These are phyloP conservation scores for Penicillium salamii DNA, from an alignment of 495 filamentous ascomycete species.

Conservation along the genomic window DNA sequence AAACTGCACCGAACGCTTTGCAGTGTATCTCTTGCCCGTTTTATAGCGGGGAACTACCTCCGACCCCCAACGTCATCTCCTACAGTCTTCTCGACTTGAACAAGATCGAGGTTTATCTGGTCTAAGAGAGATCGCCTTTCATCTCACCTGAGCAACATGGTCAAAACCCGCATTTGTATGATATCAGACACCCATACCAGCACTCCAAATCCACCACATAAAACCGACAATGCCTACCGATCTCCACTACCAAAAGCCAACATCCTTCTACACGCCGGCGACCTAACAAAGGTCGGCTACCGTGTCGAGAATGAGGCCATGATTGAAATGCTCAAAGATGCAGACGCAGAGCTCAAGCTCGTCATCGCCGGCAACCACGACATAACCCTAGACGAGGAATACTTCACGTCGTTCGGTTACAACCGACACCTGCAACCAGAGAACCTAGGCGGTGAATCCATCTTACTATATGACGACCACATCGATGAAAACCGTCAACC, in stretches of 20 bases:
- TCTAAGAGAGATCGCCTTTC: not conserved
- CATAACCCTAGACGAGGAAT: slow-evolving; percentile 61
- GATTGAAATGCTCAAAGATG: slow-evolving; percentile 51
- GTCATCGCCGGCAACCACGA: slow-evolving; percentile 85
- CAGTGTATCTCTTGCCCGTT: too few relatives aligned
- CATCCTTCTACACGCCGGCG: slow-evolving; percentile 71
- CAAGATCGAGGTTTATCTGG: too few relatives aligned
- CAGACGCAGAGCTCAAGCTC: slow-evolving; percentile 68
- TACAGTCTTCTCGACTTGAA: too few relatives aligned
- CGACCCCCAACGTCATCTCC: too few relatives aligned
- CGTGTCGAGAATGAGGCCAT: slow-evolving; percentile 50
- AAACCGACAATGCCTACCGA: slow-evolving; percentile 37
- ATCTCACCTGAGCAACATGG: slow-evolving; percentile 9
- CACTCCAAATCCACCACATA: slow-evolving; percentile 25
- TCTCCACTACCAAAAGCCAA: slow-evolving; percentile 53
- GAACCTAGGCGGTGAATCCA: slow-evolving; percentile 9
- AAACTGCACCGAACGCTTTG: too few relatives aligned
- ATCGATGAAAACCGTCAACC: slow-evolving; percentile 2
- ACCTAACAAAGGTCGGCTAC: slow-evolving; percentile 64
- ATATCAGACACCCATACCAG: slow-evolving; percentile 62
- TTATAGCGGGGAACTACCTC: too few relatives aligned
- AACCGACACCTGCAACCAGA: slow-evolving; percentile 29
- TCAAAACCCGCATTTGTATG: slow-evolving; percentile 54
- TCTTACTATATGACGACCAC: slow-evolving; percentile 9
- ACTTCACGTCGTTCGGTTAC: slow-evolving; percentile 38